These are phyloP conservation scores for Agrostemma githago DNA, from an alignment of 148 eudicot genomes.

Conservation along the genomic window DNA sequence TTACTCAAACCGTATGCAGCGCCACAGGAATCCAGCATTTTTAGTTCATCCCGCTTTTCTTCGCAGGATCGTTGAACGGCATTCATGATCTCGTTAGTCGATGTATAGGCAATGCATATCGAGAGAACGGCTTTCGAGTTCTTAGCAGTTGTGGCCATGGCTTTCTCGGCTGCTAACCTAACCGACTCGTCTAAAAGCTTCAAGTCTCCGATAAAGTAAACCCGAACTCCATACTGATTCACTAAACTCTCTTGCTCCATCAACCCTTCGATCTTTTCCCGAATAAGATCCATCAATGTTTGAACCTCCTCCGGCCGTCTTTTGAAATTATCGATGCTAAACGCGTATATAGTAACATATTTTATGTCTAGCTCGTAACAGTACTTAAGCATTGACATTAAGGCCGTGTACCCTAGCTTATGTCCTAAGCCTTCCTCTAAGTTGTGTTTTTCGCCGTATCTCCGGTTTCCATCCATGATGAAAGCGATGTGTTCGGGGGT, in stretches of 20 bases:
- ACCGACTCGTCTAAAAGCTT: constrained; percentile 43
- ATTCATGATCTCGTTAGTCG: constrained; percentile 63
- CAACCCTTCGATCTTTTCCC: constrained; percentile 55
- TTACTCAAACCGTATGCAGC: constrained; percentile 25
- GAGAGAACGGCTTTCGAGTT: constrained; percentile 49
- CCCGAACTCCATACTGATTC: constrained; percentile 56
- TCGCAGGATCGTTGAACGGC: constrained; percentile 50
- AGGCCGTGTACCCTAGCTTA: constrained; percentile 41
- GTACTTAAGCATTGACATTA: constrained; percentile 45
- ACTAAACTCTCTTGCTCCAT: constrained; percentile 55
- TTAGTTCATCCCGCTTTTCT: constrained; percentile 45
- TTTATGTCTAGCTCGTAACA: constrained; percentile 58
- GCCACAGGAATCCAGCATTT: constrained; percentile 26
- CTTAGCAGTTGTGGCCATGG: constrained; percentile 50
- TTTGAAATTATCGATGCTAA: constrained; percentile 70
- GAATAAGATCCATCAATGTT: constrained; percentile 53
- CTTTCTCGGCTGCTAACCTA: constrained; percentile 54
- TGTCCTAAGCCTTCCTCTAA: constrained; percentile 54
- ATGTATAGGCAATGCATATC: constrained; percentile 65
- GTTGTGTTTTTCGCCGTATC: constrained; percentile 50
- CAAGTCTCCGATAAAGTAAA: constrained; percentile 57
- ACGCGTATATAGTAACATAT: constrained; percentile 56
- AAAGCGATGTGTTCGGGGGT: constrained; percentile 64
- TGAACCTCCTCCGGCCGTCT: constrained; percentile 61
- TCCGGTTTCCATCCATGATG: constrained; percentile 75